phyloP scores from a whole-genome alignment of 139 green algal genomes.

The Tetradesmus obliquus region DNA sequence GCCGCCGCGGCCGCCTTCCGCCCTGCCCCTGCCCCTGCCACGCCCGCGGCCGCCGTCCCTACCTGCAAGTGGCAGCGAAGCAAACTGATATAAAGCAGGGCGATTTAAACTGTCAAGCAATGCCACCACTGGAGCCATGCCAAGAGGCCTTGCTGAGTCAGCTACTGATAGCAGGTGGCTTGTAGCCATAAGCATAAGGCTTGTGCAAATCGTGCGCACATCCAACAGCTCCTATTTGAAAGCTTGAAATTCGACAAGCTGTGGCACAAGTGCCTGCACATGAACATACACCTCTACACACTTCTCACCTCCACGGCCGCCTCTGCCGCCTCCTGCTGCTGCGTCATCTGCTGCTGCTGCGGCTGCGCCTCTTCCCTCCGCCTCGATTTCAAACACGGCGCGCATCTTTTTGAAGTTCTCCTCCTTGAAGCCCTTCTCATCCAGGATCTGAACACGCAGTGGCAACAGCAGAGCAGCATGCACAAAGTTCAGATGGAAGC shows the following conservation, averaged over 20 bases:
- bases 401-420: slow-evolving; percentile 77
- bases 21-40: slow-evolving; percentile 43
- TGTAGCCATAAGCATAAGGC: too few relatives aligned
- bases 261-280: too few relatives aligned
- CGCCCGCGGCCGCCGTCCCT: slow-evolving; percentile 24
- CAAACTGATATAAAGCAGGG: background rate
- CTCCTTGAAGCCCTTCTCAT: slow-evolving; percentile 78
- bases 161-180: too few relatives aligned
- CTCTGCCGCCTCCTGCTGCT: background rate
- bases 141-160: too few relatives aligned
- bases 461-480: background rate
- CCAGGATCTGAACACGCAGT: slow-evolving; percentile 62
- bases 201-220: too few relatives aligned
- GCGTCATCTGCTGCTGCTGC: slow-evolving; percentile 8
- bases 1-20: slow-evolving; percentile 44
- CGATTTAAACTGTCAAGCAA: too few relatives aligned
- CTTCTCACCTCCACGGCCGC: background rate
- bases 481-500: background rate
- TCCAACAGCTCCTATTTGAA: too few relatives aligned
- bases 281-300: too few relatives aligned
- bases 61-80: background rate
- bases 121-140: too few relatives aligned
- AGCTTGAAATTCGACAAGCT: too few relatives aligned
- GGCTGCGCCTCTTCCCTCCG: background rate
- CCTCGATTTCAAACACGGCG: slow-evolving; percentile 1